Percentiles rank a stretch among this genome's conserved stretches.
Evolutionary conservation across 148 eudicot genomes (phyloP).

Genomic region (Linanthus parryae): DNA sequence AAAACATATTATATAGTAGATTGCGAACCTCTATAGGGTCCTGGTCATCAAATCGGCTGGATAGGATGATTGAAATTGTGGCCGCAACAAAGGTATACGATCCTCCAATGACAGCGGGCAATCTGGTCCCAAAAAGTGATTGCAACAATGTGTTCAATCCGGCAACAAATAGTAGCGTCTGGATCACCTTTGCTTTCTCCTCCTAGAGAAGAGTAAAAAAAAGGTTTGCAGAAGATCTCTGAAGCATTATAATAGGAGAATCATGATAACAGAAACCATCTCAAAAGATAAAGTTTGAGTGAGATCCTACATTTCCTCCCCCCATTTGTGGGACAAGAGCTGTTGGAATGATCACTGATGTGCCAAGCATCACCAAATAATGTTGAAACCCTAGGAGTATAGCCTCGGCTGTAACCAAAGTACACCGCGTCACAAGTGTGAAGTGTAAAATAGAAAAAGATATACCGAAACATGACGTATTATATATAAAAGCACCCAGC

Average conservation of each 20-base stretch:
- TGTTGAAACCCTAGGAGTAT: constrained; percentile 90
- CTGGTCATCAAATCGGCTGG: constrained; percentile 66
- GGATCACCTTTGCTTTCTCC: constrained; percentile 92
- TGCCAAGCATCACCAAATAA: constrained; percentile 88
- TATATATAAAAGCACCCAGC: too few species aligned
- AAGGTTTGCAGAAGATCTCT: too few species aligned
- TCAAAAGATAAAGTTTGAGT: too few species aligned
- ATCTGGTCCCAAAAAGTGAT: constrained; percentile 68
- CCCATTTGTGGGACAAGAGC: constrained; percentile 98
- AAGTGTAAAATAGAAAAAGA: too few species aligned
- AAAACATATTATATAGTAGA: too few species aligned
- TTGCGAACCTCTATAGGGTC: constrained; percentile 57
- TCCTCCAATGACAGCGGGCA: constrained; percentile 87
- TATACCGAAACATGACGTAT: too few species aligned
- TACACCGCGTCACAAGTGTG: too few species aligned
- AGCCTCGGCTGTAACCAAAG: constrained; percentile 83
- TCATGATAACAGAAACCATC: too few species aligned
- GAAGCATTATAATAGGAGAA: too few species aligned
- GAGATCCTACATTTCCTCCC: constrained; percentile 74
- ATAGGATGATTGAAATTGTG: constrained; percentile 78
- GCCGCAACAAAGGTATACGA: constrained; percentile 86
- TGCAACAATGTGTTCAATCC: constrained; percentile 86
- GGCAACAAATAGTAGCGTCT: constrained; percentile 85
- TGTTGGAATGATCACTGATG: constrained; percentile 79
- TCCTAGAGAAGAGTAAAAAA: constrained; percentile 37